Evolutionary conservation across 305 asterid genomes (phyloP).

Genomic region (Lippia alba): DNA sequence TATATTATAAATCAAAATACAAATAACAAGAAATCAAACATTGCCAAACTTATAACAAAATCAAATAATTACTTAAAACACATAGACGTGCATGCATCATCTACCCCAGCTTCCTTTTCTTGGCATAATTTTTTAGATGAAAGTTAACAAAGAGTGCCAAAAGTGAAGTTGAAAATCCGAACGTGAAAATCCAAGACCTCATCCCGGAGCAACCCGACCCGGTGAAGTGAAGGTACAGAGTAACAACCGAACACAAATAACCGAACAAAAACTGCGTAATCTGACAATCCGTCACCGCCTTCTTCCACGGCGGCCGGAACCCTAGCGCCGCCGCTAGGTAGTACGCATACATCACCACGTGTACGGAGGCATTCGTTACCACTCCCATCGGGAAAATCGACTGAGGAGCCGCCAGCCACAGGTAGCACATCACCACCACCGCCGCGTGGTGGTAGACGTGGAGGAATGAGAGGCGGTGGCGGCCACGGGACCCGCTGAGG

Average conservation of each 20-base stretch:
- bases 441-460: conserved; percentile 74
- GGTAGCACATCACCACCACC: conserved; percentile 62
- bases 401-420: conserved; percentile 61
- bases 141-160: conserved; percentile 61
- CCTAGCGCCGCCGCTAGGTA: conserved; percentile 59
- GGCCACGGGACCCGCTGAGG: conserved; percentile 48
- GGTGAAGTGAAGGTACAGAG: conserved; percentile 56
- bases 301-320: conserved; percentile 67
- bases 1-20: too few species aligned
- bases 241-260: conserved; percentile 49
- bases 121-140: conserved; percentile 61
- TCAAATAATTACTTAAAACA: too few species aligned
- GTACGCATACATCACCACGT: conserved; percentile 72
- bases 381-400: conserved; percentile 65
- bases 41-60: not conserved
- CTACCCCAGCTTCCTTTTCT: conserved; percentile 23
- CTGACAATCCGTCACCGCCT: conserved; percentile 65
- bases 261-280: conserved; percentile 65
- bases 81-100: not conserved
- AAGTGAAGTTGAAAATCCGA: conserved; percentile 60
- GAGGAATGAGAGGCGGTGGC: conserved; percentile 64
- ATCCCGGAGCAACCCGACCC: conserved; percentile 71
- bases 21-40: not conserved
- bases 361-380: conserved; percentile 64
- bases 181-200: conserved; percentile 60